Evolutionary conservation across 768 basidiomycete species (phyloP), one percentile per base, ranked within the genome.

Genomic region (Hypholoma sublateritium): DNA sequence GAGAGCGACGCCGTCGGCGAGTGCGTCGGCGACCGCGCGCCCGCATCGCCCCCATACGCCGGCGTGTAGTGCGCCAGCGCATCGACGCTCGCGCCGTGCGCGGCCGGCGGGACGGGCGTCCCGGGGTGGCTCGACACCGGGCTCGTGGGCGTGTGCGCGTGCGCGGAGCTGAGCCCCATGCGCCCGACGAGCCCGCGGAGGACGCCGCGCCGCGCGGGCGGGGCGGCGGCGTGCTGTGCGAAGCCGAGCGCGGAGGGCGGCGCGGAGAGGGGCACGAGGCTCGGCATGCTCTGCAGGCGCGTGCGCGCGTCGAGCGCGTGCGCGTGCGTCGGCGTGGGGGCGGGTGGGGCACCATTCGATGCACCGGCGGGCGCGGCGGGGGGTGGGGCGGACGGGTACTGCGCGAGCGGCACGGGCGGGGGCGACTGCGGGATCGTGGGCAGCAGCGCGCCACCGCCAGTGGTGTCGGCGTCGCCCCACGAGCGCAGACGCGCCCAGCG

Each of bases 131-230:
- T 49, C 37, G 61, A 55, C 11, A 42, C 21, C 17, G 60, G 60
- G 8, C 58, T 62, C 25, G 36, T 48, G n/a, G 50, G 39, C 19
- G 42, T 44, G 34, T 21, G 17, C 21, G 44, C 25, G 14, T 32
- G 22, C 44, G 48, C 24, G 32, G 51, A 42, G 13, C 24, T 59
- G 11, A 65, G 24, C 13, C 66, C 65, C 57, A 69, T 65, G 8
- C 68, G 63, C 39, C 62, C 62, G 4, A 63, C 65, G 36, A 69
- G 59, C 8, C 61, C 63, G 48, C 60, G 61, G 50, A 69, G 68
- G 12, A 65, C 66, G 13, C 53, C 60, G 16, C 35, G 21, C 46
- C 49, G 5, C 37, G 34, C 44, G 22, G 37, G n/a, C 21, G 54
- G 24, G 51, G 24, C 14, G 55, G 54, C 35, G 51, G 24, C 14